These are phyloP conservation scores for Trebouxia gelatinosa DNA, from an alignment of 163 green algal species.

Conservation along the genomic window DNA sequence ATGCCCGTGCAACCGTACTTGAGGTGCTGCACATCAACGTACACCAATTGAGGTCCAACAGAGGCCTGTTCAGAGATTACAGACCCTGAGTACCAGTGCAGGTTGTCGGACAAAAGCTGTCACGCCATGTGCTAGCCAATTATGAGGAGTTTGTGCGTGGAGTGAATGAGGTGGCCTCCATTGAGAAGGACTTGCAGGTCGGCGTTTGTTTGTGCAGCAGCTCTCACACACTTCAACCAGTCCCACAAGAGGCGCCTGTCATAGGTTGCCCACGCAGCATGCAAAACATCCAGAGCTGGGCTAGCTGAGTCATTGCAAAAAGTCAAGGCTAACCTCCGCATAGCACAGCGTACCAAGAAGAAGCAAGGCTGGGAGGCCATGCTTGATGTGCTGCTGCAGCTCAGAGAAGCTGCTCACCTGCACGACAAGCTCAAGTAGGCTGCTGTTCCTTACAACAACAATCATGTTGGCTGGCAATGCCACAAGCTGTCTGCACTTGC, in stretches of 20 bases:
- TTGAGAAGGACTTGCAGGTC: constrained; percentile 67
- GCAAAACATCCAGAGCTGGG: constrained; percentile 44
- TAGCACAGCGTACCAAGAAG: constrained; percentile 63
- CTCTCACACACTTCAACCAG: no score
- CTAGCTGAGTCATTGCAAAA: constrained; percentile 61
- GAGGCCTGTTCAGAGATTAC: no score
- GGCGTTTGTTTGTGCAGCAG: neutral
- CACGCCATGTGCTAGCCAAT: constrained; percentile 67
- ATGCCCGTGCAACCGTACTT: constrained; percentile 60
- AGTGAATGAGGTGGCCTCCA: constrained; percentile 59
- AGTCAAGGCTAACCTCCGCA: constrained; percentile 61
- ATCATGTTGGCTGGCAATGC: no score
- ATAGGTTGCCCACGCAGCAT: constrained; percentile 41
- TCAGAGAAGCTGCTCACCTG: constrained; percentile 60
- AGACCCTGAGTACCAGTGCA: no score
- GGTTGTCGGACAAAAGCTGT: constrained; percentile 71
- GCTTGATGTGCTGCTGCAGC: constrained; percentile 59
- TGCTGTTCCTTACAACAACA: no score
- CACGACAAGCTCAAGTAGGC: constrained; percentile 66
- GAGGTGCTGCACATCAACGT: constrained; percentile 55
- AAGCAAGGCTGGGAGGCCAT: constrained; percentile 67
- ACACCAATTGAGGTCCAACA: neutral
- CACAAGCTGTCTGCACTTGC: no score
- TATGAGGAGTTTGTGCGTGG: constrained; percentile 73
- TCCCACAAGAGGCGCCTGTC: no score